A percentile compares a stretch with the other conserved stretches of the same genome.
These are phyloP conservation scores for Coelastrella sp. DNA, from an alignment of 139 green algal genomes.

Conservation along the genomic window DNA sequence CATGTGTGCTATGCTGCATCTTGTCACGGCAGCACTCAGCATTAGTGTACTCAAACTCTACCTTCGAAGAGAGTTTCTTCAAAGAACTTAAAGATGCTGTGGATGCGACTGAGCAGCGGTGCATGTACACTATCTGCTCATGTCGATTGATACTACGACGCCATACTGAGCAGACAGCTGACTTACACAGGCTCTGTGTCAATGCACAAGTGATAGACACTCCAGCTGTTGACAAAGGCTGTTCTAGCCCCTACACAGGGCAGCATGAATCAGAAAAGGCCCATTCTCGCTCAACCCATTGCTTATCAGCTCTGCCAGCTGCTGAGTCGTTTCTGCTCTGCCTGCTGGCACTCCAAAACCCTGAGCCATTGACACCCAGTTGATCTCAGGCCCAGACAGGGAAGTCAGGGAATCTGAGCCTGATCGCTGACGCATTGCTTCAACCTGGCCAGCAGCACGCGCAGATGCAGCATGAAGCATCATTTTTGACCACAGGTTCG, in stretches of 20 bases:
- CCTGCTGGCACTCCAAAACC: slow-evolving; percentile 75
- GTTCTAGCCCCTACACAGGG: slow-evolving; percentile 3
- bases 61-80: too few relatives aligned
- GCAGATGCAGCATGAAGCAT: not conserved
- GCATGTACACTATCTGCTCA: too few relatives aligned
- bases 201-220: too few relatives aligned
- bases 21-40: too few relatives aligned
- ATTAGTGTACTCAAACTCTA: too few relatives aligned
- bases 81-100: too few relatives aligned
- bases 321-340: slow-evolving; percentile 59
- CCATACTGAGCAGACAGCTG: too few relatives aligned
- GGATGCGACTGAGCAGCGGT: too few relatives aligned
- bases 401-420: slow-evolving; percentile 67
- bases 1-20: too few relatives aligned
- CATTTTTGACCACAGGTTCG: not conserved
- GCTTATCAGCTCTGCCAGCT: slow-evolving; percentile 61
- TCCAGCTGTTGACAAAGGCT: too few relatives aligned
- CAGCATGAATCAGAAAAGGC: slow-evolving; percentile 73
- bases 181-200: too few relatives aligned
- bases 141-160: too few relatives aligned
- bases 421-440: slow-evolving; percentile 63
- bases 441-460: not conserved
- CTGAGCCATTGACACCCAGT: slow-evolving; percentile 79
- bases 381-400: slow-evolving; percentile 67
- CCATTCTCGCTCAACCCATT: slow-evolving; percentile 57